Evolutionary conservation across 495 filamentous ascomycete species (phyloP).

Genomic region (Hypomontagnella monticulosa): DNA sequence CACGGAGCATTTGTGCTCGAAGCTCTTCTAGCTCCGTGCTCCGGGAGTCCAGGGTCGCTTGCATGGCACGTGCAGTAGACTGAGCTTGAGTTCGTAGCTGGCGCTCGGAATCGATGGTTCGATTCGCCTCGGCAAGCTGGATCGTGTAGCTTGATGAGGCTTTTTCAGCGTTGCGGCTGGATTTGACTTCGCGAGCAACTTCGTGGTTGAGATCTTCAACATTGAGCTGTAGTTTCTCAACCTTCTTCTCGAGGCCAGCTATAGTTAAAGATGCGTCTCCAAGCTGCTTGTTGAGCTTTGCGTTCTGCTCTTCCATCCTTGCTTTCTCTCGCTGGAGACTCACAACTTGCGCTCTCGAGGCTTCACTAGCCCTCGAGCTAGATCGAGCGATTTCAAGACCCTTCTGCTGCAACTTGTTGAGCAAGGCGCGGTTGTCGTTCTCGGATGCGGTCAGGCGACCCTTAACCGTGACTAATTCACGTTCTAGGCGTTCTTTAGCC

Average conservation of each 20-base stretch:
- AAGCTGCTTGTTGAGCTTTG: slow-evolving; percentile 83
- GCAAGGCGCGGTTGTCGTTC: slow-evolving; percentile 93
- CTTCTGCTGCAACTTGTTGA: slow-evolving; percentile 98
- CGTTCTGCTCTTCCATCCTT: slow-evolving; percentile 84
- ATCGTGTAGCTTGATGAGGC: slow-evolving; percentile 81
- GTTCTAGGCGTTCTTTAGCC: slow-evolving; percentile 89
- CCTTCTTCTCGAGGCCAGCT: slow-evolving; percentile 90
- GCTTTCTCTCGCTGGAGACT: slow-evolving; percentile 85
- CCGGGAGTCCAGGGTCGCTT: slow-evolving; percentile 76
- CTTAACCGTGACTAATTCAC: slow-evolving; percentile 91
- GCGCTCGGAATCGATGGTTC: slow-evolving; percentile 88
- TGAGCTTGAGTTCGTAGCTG: slow-evolving; percentile 89
- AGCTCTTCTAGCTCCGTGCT: slow-evolving; percentile 83
- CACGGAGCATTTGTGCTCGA: slow-evolving; percentile 77
- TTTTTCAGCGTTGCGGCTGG: slow-evolving; percentile 90
- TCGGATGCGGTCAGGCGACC: slow-evolving; percentile 92
- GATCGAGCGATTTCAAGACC: slow-evolving; percentile 95
- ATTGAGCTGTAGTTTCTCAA: slow-evolving; percentile 89
- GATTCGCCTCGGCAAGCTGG: slow-evolving; percentile 88
- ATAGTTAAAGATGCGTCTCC: slow-evolving; percentile 87
- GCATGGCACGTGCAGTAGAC: slow-evolving; percentile 81
- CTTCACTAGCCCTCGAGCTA: slow-evolving; percentile 85
- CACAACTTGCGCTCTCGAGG: slow-evolving; percentile 78
- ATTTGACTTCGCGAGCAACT: slow-evolving; percentile 88
- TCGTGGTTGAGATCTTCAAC: slow-evolving; percentile 96